Percentiles rank a stretch among this genome's conserved stretches.
Evolutionary conservation across 257 asterid species (phyloP).

Genomic region (Osmanthus fragrans): DNA sequence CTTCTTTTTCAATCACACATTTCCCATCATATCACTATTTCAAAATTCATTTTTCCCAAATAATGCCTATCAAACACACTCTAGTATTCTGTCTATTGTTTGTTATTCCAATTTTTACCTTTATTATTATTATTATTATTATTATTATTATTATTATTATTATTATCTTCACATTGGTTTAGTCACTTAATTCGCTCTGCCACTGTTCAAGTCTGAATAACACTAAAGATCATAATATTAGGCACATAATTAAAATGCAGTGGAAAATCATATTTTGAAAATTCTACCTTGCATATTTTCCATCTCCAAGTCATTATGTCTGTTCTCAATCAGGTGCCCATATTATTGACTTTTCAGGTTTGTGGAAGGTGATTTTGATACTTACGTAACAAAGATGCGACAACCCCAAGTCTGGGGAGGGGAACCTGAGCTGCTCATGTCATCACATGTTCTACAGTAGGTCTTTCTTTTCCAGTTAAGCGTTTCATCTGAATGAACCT

Average conservation of each 20-base stretch:
- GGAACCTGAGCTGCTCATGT: conserved; percentile 76
- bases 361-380: conserved; percentile 74
- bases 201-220: neutral
- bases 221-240: neutral
- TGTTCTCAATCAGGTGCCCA: neutral
- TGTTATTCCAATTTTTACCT: neutral
- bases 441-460: conserved; percentile 65
- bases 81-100: neutral
- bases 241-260: neutral
- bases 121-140: too few relatives aligned
- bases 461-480: conserved; percentile 20
- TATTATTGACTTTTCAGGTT: conserved; percentile 42
- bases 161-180: neutral
- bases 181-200: neutral
- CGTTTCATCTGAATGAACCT: neutral
- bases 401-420: conserved; percentile 82
- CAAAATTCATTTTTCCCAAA: too few relatives aligned
- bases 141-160: too few relatives aligned
- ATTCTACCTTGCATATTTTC: neutral
- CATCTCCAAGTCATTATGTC: neutral
- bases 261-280: neutral
- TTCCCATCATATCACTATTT: too few relatives aligned
- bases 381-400: conserved; percentile 58
- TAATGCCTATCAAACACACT: too few relatives aligned
- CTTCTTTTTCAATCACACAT: too few relatives aligned